Conservation (phyloP, 2,329 filamentous ascomycete species). For the Cucurbitaria berberidis region DNA sequence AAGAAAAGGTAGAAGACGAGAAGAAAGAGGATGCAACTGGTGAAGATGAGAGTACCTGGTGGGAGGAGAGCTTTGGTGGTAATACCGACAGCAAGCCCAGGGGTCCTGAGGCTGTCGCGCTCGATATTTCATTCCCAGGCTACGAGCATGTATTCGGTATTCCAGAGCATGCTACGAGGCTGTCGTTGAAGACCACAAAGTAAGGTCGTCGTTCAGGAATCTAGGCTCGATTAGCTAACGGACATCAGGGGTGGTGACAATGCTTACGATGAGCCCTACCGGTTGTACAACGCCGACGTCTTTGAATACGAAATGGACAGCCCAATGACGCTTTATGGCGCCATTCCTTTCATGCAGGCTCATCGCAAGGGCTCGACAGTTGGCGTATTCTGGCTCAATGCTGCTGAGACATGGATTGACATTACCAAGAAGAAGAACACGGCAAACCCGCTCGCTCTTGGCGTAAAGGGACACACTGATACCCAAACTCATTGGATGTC, state of each 20-base stretch:
- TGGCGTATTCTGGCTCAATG: constrained; percentile 96
- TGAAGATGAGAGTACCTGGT: constrained; percentile 90
- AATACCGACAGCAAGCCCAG: constrained; percentile 95
- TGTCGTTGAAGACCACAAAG: constrained; percentile 89
- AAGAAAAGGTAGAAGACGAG: constrained; percentile 51
- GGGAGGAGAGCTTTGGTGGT: constrained; percentile 95
- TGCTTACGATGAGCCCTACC: constrained; percentile 87
- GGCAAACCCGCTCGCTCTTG: constrained; percentile 78
- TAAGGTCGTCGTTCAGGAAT: constrained; percentile 31
- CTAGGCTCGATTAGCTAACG: not conserved
- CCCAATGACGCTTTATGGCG: constrained; percentile 97
- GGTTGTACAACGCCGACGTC: constrained; percentile 94
- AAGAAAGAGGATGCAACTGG: constrained; percentile 52
- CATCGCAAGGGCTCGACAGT: constrained; percentile 93
- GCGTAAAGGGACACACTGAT: constrained; percentile 69
- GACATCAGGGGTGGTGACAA: constrained; percentile 72
- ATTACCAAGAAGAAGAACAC: constrained; percentile 79
- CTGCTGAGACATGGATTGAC: constrained; percentile 96
- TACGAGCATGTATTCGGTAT: constrained; percentile 95
- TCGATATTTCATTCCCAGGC: constrained; percentile 91
- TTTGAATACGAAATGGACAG: constrained; percentile 98
- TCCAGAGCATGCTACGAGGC: constrained; percentile 85
- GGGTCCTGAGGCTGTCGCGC: constrained; percentile 86
- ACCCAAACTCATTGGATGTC: constrained; percentile 98
- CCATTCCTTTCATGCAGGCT: constrained; percentile 97